These are phyloP conservation scores for Aspergillus campestris DNA, from an alignment of 495 filamentous ascomycete species.

Conservation along the genomic window DNA sequence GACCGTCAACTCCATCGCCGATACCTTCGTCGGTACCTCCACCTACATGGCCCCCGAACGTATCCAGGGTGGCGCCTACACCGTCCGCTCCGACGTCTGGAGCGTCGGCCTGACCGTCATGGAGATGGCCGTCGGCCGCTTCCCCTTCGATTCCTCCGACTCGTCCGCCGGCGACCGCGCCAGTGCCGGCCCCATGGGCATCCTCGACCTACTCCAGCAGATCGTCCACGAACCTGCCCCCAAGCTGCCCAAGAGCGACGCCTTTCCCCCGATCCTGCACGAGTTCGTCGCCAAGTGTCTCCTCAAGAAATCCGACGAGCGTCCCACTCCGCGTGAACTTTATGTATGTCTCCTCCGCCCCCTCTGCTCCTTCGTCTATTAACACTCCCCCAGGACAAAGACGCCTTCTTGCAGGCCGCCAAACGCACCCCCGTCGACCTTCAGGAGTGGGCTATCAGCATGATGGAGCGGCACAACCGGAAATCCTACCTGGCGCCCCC, in stretches of 20 bases:
- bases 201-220: conserved; percentile 90
- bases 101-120: conserved; percentile 93
- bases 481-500: conserved; percentile 78
- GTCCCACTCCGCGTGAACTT: conserved; percentile 86
- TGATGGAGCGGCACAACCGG: conserved; percentile 87
- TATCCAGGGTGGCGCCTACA: conserved; percentile 93
- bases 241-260: conserved; percentile 88
- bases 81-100: conserved; percentile 98
- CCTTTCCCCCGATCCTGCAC: conserved; percentile 88
- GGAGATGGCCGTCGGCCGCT: conserved; percentile 93
- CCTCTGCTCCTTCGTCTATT: conserved; percentile 1
- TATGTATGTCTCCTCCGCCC: conserved; percentile 41
- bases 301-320: conserved; percentile 74
- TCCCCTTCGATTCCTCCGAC: conserved; percentile 80
- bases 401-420: conserved; percentile 87
- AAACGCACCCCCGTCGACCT: conserved; percentile 90
- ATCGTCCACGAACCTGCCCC: conserved; percentile 96
- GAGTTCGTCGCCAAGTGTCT: conserved; percentile 96
- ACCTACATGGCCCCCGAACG: conserved; percentile 99
- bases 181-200: conserved; percentile 75
- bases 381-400: conserved; percentile 56
- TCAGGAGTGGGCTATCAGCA: conserved; percentile 77
- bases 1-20: conserved; percentile 91
- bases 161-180: conserved; percentile 62
- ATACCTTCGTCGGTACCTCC: conserved; percentile 96